Conservation (phyloP, 768 basidiomycete species). For the Agrocybe praecox region DNA sequence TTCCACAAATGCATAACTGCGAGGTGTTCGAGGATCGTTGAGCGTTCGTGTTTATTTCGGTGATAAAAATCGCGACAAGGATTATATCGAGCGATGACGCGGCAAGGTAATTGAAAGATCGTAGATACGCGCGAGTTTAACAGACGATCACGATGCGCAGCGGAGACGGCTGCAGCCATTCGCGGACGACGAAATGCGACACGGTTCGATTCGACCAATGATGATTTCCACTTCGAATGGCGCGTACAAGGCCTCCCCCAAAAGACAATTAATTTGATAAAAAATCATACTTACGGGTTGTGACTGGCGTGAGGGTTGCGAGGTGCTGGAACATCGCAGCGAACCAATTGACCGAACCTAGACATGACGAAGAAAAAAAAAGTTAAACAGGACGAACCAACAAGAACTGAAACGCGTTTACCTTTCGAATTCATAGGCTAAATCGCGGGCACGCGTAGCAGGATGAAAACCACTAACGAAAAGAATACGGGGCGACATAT, state of each 20-base stretch:
- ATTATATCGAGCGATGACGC: constrained; percentile 11
- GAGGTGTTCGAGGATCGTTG: constrained; percentile 31
- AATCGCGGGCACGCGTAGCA: constrained; percentile 78
- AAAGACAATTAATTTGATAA: constrained; percentile 13
- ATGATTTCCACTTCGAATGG: constrained; percentile 6
- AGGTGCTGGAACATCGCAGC: constrained; percentile 89
- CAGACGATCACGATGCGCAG: neutral
- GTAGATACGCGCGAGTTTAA: neutral
- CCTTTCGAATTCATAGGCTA: constrained; percentile 90
- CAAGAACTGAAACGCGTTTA: constrained; percentile 29
- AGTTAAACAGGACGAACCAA: neutral
- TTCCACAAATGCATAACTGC: constrained; percentile 42
- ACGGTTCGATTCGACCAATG: constrained; percentile 12
- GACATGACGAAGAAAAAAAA: neutral
- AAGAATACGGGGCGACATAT: constrained; percentile 83
- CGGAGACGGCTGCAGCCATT: constrained; percentile 6
- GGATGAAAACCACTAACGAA: constrained; percentile 89
- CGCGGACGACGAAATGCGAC: constrained; percentile 6
- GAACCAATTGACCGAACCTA: constrained; percentile 81
- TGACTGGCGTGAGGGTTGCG: constrained; percentile 73
- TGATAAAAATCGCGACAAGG: constrained; percentile 17
- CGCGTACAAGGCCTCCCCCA: constrained; percentile 18
- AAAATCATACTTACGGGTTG: constrained; percentile 74
- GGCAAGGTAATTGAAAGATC: neutral
- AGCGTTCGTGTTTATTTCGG: constrained; percentile 31